Conservation (phyloP, 805 yeast genomes). For the Hanseniaspora valbyensis region DNA sequence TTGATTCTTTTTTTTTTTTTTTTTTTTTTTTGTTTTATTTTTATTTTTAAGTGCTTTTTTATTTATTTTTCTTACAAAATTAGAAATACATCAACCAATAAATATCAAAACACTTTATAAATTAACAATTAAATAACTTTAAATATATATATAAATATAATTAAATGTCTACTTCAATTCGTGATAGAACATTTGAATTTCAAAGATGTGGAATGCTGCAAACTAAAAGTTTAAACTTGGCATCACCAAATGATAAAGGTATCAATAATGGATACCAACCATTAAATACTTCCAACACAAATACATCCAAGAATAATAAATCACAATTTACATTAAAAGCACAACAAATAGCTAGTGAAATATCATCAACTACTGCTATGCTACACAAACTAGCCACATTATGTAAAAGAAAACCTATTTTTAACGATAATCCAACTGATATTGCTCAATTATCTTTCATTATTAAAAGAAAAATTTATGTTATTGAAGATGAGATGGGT, state of each 20-base stretch:
- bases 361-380: conserved; percentile 72
- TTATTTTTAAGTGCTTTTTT: too few relatives aligned
- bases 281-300: neutral
- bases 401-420: conserved; percentile 81
- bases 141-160: neutral
- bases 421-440: conserved; percentile 89
- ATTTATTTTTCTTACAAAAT: too few relatives aligned
- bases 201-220: conserved; percentile 79
- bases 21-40: too few relatives aligned
- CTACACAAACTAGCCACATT: conserved; percentile 66
- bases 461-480: conserved; percentile 36
- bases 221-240: conserved; percentile 43
- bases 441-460: conserved; percentile 84
- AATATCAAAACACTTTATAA: too few relatives aligned
- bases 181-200: conserved; percentile 85
- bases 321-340: conserved; percentile 60
- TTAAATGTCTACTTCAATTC: conserved; percentile 27
- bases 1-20: too few relatives aligned
- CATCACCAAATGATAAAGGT: neutral
- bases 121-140: too few relatives aligned
- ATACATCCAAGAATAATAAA: conserved; percentile 20
- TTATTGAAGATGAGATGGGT: conserved; percentile 73
- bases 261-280: conserved; percentile 8
- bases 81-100: too few relatives aligned
- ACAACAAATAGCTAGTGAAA: conserved; percentile 73